Percentiles rank a stretch among this genome's conserved stretches.
Conservation (phyloP, 306 rosid genomes). For the Trifolium pratense region DNA sequence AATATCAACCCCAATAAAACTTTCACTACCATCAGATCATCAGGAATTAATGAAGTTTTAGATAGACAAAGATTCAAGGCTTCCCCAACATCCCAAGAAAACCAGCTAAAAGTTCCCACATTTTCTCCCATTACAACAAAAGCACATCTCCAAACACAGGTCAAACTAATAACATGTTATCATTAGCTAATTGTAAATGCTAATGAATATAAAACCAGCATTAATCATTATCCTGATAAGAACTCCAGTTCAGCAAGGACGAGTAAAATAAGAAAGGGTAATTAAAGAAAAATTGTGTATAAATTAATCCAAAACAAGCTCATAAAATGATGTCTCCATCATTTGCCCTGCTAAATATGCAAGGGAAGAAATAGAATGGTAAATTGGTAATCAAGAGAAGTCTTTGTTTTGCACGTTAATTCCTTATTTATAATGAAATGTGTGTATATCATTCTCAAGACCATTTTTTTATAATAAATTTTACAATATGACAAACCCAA, state of each 20-base stretch:
- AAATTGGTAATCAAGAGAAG: constrained; percentile 19
- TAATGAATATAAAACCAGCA: constrained; percentile 2
- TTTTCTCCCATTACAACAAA: background rate
- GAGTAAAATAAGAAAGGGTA: background rate
- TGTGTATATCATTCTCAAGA: constrained; percentile 15
- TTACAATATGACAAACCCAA: constrained; percentile 3
- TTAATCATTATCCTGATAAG: background rate
- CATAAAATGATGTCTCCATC: background rate
- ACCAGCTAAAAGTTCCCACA: background rate
- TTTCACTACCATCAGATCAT: too few relatives aligned
- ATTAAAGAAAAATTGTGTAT: constrained; percentile 1
- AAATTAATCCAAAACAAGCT: constrained; percentile 7
- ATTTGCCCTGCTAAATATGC: background rate
- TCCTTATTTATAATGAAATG: constrained; percentile 11
- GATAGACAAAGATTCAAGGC: too few relatives aligned
- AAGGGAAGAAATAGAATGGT: constrained; percentile 23
- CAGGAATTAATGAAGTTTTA: too few relatives aligned
- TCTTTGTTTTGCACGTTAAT: constrained; percentile 16
- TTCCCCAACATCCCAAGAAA: too few relatives aligned
- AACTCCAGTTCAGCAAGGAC: background rate
- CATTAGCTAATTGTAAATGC: background rate
- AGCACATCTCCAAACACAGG: background rate
- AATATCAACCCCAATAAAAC: too few relatives aligned
- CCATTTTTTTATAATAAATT: constrained; percentile 18
- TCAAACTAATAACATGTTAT: background rate